Conservation (phyloP, 2,329 filamentous ascomycete species). For the Penicillium sp. region DNA sequence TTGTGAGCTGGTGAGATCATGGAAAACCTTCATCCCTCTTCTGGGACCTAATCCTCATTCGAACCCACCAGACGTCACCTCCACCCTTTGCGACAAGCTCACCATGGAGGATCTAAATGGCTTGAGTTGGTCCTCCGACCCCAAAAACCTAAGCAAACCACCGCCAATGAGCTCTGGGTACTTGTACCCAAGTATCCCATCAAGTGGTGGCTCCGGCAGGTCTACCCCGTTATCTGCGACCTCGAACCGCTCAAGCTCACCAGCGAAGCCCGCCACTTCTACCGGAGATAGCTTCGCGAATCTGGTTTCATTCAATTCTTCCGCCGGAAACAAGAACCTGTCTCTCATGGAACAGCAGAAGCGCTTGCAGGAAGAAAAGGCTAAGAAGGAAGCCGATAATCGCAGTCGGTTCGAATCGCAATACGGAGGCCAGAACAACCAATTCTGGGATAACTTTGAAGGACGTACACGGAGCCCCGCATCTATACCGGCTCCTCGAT, state of each 20-base stretch:
- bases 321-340: slow-evolving; percentile 62
- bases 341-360: slow-evolving; percentile 64
- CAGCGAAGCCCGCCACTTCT: slow-evolving; percentile 43
- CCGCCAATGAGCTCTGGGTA: slow-evolving; percentile 38
- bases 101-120: slow-evolving; percentile 51
- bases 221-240: slow-evolving; percentile 44
- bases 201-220: slow-evolving; percentile 43
- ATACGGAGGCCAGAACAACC: slow-evolving; percentile 66
- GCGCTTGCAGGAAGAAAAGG: slow-evolving; percentile 73
- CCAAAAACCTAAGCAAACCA: slow-evolving; percentile 37
- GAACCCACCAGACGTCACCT: slow-evolving; percentile 21
- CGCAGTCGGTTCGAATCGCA: slow-evolving; percentile 70
- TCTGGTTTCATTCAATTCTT: slow-evolving; percentile 59
- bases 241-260: slow-evolving; percentile 36
- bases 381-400: slow-evolving; percentile 71
- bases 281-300: slow-evolving; percentile 60
- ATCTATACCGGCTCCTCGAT: slow-evolving; percentile 51
- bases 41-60: slow-evolving; percentile 23
- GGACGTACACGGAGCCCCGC: slow-evolving; percentile 48
- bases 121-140: slow-evolving; percentile 45
- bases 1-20: slow-evolving; percentile 19
- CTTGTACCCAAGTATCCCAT: slow-evolving; percentile 38
- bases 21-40: slow-evolving; percentile 15
- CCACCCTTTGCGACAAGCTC: slow-evolving; percentile 8
- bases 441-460: slow-evolving; percentile 74